A percentile compares a stretch with the other conserved stretches of the same genome.
These are phyloP conservation scores for Ganoderma sinense DNA, from an alignment of 1,284 basidiomycete species.

Conservation along the genomic window DNA sequence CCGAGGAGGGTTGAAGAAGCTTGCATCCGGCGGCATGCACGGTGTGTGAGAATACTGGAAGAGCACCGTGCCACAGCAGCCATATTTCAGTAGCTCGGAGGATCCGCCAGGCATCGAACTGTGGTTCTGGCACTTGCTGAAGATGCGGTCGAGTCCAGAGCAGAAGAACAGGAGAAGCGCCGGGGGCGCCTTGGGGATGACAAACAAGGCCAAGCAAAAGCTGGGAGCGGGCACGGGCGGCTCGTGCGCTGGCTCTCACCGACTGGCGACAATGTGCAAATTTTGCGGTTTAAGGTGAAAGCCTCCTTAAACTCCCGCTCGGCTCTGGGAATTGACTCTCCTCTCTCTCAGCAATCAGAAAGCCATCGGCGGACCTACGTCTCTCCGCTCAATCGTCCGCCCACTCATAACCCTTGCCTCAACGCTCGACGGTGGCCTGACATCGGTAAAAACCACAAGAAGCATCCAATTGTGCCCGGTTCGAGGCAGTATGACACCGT, in stretches of 20 bases:
- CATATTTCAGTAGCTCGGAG: not conserved
- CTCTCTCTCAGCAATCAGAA: not conserved
- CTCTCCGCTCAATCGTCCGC: not conserved
- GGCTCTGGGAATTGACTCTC: constrained; percentile 7
- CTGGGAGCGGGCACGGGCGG: constrained; percentile 6
- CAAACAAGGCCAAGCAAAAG: constrained; percentile 15
- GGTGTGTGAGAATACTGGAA: not conserved
- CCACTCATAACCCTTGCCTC: constrained; percentile 1
- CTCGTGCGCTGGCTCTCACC: constrained; percentile 10
- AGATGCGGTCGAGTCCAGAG: not conserved
- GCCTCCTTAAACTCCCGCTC: constrained; percentile 12
- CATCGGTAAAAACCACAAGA: not conserved
- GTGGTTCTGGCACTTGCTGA: not conserved
- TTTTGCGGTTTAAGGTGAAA: constrained; percentile 3
- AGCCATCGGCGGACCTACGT: not conserved
- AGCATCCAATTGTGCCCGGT: constrained; percentile 7
- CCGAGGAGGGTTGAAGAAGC: not conserved
- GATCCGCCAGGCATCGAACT: not conserved
- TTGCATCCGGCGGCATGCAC: too few species aligned
- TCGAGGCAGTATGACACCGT: constrained; percentile 16
- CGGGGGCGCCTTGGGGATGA: not conserved
- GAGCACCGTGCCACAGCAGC: not conserved
- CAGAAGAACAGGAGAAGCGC: not conserved
- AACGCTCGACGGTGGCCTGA: not conserved
- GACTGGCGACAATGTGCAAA: constrained; percentile 9